phyloP scores from a whole-genome alignment of 2,329 filamentous ascomycete genomes.

The Microdochium bolleyi region DNA sequence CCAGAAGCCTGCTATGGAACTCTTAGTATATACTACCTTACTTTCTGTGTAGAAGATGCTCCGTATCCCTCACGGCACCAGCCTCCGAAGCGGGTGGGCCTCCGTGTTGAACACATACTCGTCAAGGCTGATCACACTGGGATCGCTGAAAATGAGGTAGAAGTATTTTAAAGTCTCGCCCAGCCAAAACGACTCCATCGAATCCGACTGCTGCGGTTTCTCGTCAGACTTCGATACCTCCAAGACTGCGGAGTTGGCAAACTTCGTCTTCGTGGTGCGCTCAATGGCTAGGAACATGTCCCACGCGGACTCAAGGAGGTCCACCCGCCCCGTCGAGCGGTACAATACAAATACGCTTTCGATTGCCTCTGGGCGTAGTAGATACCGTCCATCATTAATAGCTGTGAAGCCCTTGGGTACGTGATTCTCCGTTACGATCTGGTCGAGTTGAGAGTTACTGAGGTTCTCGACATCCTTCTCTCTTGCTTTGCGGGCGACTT shows the following conservation, averaged over 20 bases:
- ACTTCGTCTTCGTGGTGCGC: slow-evolving; percentile 14
- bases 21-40: too few relatives aligned
- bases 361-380: slow-evolving; percentile 23
- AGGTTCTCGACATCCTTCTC: neutral
- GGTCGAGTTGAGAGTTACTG: slow-evolving; percentile 16
- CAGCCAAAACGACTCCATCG: slow-evolving; percentile 51
- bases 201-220: slow-evolving; percentile 33
- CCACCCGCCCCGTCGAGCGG: slow-evolving; percentile 16
- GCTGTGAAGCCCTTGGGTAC: slow-evolving; percentile 48
- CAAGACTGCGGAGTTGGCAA: slow-evolving; percentile 16
- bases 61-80: too few relatives aligned
- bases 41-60: too few relatives aligned
- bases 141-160: slow-evolving; percentile 39
- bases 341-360: slow-evolving; percentile 23
- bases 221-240: slow-evolving; percentile 37
- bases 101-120: slow-evolving; percentile 45
- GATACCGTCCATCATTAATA: slow-evolving; percentile 25
- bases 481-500: neutral
- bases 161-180: slow-evolving; percentile 52
- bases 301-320: slow-evolving; percentile 19
- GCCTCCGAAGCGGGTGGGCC: slow-evolving; percentile 22
- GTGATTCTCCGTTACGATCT: slow-evolving; percentile 22
- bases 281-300: slow-evolving; percentile 19
- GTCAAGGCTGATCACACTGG: slow-evolving; percentile 47
- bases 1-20: too few relatives aligned